These are phyloP conservation scores for Leccinum barrowsii DNA, from an alignment of 768 basidiomycete species.

Conservation along the genomic window DNA sequence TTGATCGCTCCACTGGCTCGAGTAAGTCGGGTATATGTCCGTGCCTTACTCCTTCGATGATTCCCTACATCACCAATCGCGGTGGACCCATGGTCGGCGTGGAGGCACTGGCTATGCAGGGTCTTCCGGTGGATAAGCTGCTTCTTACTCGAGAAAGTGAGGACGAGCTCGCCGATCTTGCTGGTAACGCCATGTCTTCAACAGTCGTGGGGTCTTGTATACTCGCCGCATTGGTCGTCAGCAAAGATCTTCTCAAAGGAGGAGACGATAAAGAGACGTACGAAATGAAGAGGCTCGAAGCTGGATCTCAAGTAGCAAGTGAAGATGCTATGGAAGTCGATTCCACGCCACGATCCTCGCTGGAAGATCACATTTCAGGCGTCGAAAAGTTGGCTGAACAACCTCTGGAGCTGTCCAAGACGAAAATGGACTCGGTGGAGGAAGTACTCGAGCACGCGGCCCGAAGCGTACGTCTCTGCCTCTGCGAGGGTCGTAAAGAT, in stretches of 20 bases:
- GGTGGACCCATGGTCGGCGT: conserved; percentile 94
- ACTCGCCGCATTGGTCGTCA: conserved; percentile 71
- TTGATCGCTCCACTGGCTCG: conserved; percentile 85
- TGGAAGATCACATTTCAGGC: conserved; percentile 62
- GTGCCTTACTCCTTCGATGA: conserved; percentile 95
- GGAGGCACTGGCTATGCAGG: conserved; percentile 92
- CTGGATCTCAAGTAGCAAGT: conserved; percentile 24
- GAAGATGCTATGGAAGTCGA: conserved; percentile 53
- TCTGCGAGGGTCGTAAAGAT: conserved; percentile 85
- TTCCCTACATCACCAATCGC: conserved; percentile 92
- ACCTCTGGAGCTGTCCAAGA: conserved; percentile 66
- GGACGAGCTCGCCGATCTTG: conserved; percentile 90
- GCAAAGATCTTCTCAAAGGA: conserved; percentile 59
- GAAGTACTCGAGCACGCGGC: conserved; percentile 63
- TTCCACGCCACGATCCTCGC: conserved; percentile 10
- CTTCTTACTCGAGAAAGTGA: conserved; percentile 90
- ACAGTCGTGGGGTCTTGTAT: conserved; percentile 93
- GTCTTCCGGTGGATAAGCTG: conserved; percentile 88
- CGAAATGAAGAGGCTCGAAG: conserved; percentile 54
- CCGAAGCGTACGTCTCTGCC: conserved; percentile 74
- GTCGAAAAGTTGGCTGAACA: conserved; percentile 61
- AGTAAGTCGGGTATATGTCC: conserved; percentile 82
- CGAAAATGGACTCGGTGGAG: conserved; percentile 42
- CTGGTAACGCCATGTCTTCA: conserved; percentile 97
- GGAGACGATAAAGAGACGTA: conserved; percentile 67